Evolutionary conservation across 1,139 yeast genomes (phyloP), one percentile per base, ranked within the genome.

Genomic region (Zhuliangozyma parablackwelliae): DNA sequence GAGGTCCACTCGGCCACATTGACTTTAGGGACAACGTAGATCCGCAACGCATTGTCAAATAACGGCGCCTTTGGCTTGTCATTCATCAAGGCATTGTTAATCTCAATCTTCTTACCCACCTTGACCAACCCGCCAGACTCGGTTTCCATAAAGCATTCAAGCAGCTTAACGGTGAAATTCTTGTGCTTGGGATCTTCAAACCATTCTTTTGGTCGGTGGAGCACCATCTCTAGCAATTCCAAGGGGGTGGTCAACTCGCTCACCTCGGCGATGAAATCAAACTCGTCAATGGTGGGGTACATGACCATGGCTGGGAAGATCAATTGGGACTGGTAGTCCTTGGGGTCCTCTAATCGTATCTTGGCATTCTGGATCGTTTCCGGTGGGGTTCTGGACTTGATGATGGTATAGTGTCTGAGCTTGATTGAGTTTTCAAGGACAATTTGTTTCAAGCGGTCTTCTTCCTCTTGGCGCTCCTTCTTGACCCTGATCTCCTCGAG

Each of bases 231-330:
- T 49, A 82, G 60, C 12, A 83, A 51, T 32, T 82, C 89, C 16
- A 59, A 49, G 1, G 87, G 79, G 0, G 92, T 75, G 2, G 80
- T 63, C 33, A 83, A 61, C 52, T 86, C 95, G 42, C 92, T 76
- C 10, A 85, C 75, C 43, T 81, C 82, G 6, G 82, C 86, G 28
- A 90, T 66, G 48, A 81, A 81, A 57, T 90, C 97, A 47, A 90
- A 86, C 54, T 87, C 95, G 54, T 84, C 85, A 7, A 78, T 80
- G 5, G 92, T 75, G 10, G 97, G 97, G 50, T 89, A 92, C 41
- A 90, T 60, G 11, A 89, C 68, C 65, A 85, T 69, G 0, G 92
- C 84, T 0, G 97, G 96, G 48, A 88, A 74, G 16, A 84, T 72
- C 37, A 92, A 62, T 49, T 85, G 89, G 0, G 96, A 83, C 47